Percentiles rank a stretch among this genome's conserved stretches.
Evolutionary conservation across 345 rosid genomes (phyloP).

Genomic region (Brassica incana): DNA sequence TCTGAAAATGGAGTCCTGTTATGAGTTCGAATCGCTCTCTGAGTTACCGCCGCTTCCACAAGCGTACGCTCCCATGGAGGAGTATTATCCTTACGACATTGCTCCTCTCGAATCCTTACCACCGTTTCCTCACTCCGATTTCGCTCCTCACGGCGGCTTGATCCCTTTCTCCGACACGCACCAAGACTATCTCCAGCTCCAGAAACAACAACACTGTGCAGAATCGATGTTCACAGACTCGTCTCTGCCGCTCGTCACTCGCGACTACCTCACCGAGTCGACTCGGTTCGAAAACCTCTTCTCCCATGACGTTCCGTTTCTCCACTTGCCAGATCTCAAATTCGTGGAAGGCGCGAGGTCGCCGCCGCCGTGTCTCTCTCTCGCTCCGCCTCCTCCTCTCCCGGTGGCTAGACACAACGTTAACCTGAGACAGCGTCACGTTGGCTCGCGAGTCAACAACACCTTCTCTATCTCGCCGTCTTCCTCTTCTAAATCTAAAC

Average conservation of each 20-base stretch:
- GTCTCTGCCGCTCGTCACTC: conserved; percentile 19
- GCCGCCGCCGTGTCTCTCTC: background rate
- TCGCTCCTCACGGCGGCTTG: conserved; percentile 3
- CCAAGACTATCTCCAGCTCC: background rate
- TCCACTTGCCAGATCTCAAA: conserved; percentile 30
- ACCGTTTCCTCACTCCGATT: conserved; percentile 39
- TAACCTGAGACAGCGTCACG: conserved; percentile 7
- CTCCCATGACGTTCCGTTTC: conserved; percentile 12
- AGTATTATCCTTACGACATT: background rate
- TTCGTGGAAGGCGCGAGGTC: conserved; percentile 13
- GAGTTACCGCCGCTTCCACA: conserved; percentile 36
- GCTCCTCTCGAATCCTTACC: conserved; percentile 1
- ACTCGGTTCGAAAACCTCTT: background rate
- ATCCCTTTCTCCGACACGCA: conserved; percentile 6
- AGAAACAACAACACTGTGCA: background rate
- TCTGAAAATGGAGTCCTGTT: conserved; percentile 23
- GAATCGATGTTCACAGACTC: conserved; percentile 12
- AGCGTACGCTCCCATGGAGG: conserved; percentile 26
- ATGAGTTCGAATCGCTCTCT: conserved; percentile 25
- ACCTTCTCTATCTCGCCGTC: conserved; percentile 3
- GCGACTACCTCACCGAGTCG: conserved; percentile 10
- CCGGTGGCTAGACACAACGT: background rate
- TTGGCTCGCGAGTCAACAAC: background rate
- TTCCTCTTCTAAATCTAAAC: background rate
- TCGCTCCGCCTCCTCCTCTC: conserved; percentile 18